Evolutionary conservation across 2,329 filamentous ascomycete genomes (phyloP).

Genomic region (Fusarium longipes): DNA sequence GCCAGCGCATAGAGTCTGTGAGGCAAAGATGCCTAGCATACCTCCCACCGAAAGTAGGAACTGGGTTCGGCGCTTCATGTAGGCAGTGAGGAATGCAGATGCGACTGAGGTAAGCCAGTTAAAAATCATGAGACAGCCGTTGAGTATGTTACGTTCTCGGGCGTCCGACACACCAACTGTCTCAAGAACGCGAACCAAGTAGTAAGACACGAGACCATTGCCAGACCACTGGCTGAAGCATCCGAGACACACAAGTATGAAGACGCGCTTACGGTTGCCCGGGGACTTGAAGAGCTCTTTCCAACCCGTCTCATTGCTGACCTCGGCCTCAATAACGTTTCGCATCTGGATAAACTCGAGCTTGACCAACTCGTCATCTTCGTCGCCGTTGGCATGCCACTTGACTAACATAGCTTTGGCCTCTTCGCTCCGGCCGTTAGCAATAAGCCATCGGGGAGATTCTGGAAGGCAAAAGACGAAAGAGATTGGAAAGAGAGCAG

Average conservation of each 20-base stretch:
- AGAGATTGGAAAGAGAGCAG: constrained; percentile 30
- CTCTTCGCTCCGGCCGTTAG: constrained; percentile 52
- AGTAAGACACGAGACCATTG: constrained; percentile 30
- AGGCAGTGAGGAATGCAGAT: constrained; percentile 17
- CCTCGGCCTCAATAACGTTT: constrained; percentile 29
- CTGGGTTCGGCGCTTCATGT: constrained; percentile 34
- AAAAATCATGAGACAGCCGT: constrained; percentile 38
- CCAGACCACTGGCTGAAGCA: constrained; percentile 36
- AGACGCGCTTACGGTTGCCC: constrained; percentile 16
- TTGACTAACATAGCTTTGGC: constrained; percentile 37
- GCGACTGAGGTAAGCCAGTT: constrained; percentile 37
- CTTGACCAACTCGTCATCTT: constrained; percentile 3
- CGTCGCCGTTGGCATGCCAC: constrained; percentile 17
- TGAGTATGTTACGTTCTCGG: constrained; percentile 29
- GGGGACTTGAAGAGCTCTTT: constrained; percentile 18
- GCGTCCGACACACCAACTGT: constrained; percentile 17
- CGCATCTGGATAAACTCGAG: constrained; percentile 35
- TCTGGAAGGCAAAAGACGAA: constrained; percentile 66
- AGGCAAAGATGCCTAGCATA: constrained; percentile 30
- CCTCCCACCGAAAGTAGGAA: constrained; percentile 29
- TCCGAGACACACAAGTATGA: constrained; percentile 24
- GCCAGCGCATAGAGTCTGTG: constrained; percentile 27
- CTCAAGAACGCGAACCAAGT: constrained; percentile 14
- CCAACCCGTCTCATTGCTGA: constrained; percentile 20
- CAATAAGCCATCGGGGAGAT: constrained; percentile 69